A percentile compares a stretch with the other conserved stretches of the same genome.
Evolutionary conservation across 768 basidiomycete genomes (phyloP).

Genomic region (Clathrus columnatus): DNA sequence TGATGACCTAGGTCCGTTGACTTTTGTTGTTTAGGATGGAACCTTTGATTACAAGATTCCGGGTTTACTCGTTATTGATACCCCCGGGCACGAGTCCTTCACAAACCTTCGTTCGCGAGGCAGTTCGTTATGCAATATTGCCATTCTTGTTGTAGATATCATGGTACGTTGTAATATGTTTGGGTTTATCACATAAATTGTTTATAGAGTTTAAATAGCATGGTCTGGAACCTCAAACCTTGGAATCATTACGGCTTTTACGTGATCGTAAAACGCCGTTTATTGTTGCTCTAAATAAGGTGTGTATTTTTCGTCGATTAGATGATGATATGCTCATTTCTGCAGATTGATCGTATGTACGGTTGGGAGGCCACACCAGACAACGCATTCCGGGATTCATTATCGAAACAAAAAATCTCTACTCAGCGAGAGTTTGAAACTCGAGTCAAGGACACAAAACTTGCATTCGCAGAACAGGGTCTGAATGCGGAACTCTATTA

Average conservation of each 20-base stretch:
- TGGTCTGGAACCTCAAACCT: conserved; percentile 94
- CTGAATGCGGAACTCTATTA: conserved; percentile 94
- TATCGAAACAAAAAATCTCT: conserved; percentile 60
- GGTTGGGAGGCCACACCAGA: conserved; percentile 89
- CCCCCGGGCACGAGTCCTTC: conserved; percentile 99
- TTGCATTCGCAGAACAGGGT: conserved; percentile 97
- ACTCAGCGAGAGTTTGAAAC: conserved; percentile 92
- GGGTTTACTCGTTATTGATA: conserved; percentile 92
- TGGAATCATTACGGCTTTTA: conserved; percentile 89
- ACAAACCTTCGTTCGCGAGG: conserved; percentile 93
- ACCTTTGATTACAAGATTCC: conserved; percentile 92
- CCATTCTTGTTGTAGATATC: conserved; percentile 97
- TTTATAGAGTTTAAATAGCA: conserved; percentile 44
- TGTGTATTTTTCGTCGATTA: conserved; percentile 19
- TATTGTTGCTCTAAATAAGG: conserved; percentile 98
- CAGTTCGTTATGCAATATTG: conserved; percentile 96
- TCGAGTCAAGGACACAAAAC: conserved; percentile 70
- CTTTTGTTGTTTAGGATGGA: conserved; percentile 45
- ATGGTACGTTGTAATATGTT: conserved; percentile 46
- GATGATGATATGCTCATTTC: not conserved
- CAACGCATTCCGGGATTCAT: conserved; percentile 73
- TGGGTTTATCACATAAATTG: not conserved
- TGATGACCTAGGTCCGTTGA: not conserved
- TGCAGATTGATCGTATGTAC: conserved; percentile 93
- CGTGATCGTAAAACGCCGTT: conserved; percentile 94